Conservation (phyloP, 192 early-diverging fungal species). For the Anaeromyces robustus region DNA sequence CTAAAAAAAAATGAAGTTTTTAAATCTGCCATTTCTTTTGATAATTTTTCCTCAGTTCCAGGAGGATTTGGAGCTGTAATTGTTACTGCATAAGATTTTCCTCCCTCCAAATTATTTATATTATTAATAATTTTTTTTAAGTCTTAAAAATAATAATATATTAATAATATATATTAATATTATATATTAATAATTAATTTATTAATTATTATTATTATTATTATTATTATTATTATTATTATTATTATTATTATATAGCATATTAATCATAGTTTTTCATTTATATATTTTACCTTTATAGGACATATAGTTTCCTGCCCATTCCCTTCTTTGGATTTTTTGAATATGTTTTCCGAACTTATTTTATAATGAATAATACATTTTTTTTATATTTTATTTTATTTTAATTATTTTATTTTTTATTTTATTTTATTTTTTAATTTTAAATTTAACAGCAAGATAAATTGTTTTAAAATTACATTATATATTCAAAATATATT, state of each 20-base stretch:
- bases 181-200: too few relatives aligned
- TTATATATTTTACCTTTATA: neutral
- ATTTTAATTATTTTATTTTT: too few relatives aligned
- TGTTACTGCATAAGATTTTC: neutral
- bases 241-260: too few relatives aligned
- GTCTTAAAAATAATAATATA: neutral
- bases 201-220: too few relatives aligned
- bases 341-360: neutral
- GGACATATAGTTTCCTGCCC: neutral
- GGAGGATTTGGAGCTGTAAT: neutral
- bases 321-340: neutral
- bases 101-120: neutral
- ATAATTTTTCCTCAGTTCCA: neutral
- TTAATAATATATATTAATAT: too few relatives aligned
- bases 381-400: too few relatives aligned
- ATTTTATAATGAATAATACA: neutral
- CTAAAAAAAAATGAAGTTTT: slow-evolving; percentile 97
- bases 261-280: too few relatives aligned
- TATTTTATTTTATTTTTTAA: too few relatives aligned
- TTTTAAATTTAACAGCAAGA: too few relatives aligned
- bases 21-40: slow-evolving; percentile 48
- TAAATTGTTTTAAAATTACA: too few relatives aligned
- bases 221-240: too few relatives aligned
- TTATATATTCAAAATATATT: too few relatives aligned
- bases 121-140: neutral